These are phyloP conservation scores for Sanghuangporus sanghuang DNA, from an alignment of 1,284 basidiomycete species.

Conservation along the genomic window DNA sequence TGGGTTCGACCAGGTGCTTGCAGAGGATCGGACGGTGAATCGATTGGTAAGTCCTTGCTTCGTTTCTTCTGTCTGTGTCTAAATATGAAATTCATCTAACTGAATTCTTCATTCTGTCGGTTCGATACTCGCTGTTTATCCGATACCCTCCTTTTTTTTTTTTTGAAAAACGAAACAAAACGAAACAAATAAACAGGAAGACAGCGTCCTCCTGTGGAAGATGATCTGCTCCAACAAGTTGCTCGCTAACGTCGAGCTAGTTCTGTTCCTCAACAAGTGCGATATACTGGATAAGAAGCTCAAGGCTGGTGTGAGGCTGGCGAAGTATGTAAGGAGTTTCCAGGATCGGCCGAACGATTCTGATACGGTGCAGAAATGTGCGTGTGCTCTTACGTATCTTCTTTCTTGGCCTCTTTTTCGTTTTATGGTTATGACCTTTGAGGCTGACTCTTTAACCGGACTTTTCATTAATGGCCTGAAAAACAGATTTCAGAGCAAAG, in stretches of 20 bases:
- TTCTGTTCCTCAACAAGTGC: constrained; percentile 60
- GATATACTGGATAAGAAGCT: constrained; percentile 55
- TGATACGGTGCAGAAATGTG: constrained; percentile 49
- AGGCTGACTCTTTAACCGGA: not conserved
- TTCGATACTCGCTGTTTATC: not conserved
- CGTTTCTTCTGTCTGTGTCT: not conserved
- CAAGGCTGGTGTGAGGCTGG: constrained; percentile 44
- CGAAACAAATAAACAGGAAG: constrained; percentile 32
- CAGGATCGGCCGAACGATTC: constrained; percentile 43
- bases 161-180: not conserved
- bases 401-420: not conserved
- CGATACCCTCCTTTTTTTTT: not conserved
- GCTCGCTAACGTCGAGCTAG: constrained; percentile 46
- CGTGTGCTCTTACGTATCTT: constrained; percentile 22
- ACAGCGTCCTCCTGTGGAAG: constrained; percentile 58
- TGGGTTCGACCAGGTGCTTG: constrained; percentile 70
- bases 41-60: constrained; percentile 46
- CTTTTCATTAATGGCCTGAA: not conserved
- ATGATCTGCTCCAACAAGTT: constrained; percentile 53
- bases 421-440: not conserved
- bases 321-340: constrained; percentile 50
- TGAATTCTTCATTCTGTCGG: too few relatives aligned
- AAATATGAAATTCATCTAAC: too few relatives aligned
- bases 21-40: constrained; percentile 67
- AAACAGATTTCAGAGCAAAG: constrained; percentile 21